phyloP scores from a whole-genome alignment of 371 early-diverging fungal species.

The Gilbertella persicaria region DNA sequence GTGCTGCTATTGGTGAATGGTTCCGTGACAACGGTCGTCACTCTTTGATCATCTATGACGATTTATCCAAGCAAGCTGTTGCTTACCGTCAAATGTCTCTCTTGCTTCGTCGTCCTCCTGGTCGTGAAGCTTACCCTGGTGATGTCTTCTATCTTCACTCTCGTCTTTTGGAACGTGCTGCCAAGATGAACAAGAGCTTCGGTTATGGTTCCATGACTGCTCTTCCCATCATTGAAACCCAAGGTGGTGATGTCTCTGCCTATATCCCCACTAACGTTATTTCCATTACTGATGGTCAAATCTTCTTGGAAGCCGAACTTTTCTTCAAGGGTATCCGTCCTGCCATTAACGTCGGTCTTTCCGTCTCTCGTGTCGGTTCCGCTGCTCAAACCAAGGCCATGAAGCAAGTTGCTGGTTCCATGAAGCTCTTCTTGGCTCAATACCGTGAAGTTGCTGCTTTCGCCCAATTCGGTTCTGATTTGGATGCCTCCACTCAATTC shows the following conservation, averaged over 20 bases:
- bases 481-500: conserved; percentile 98
- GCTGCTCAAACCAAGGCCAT: conserved; percentile 98
- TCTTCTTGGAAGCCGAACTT: conserved; percentile 94
- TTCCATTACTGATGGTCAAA: conserved; percentile 96
- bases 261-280: conserved; percentile 99
- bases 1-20: conserved; percentile 92
- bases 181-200: conserved; percentile 94
- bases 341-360: conserved; percentile 98
- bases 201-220: conserved; percentile 95
- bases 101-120: conserved; percentile 96
- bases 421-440: conserved; percentile 97
- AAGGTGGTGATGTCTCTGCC: conserved; percentile 98
- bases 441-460: conserved; percentile 99
- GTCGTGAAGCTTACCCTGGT: conserved; percentile 98
- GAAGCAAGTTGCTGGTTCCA: conserved; percentile 98
- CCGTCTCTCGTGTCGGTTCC: conserved; percentile 98
- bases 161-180: conserved; percentile 95
- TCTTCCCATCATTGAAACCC: conserved; percentile 96
- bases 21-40: conserved; percentile 98
- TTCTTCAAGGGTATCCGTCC: conserved; percentile 99
- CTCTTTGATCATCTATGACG: conserved; percentile 93
- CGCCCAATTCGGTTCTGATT: conserved; percentile 97
- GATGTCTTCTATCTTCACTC: conserved; percentile 98
- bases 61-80: conserved; percentile 97
- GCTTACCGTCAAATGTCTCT: conserved; percentile 98